Evolutionary conservation across 331 rosid genomes (phyloP).

Genomic region (Rhamnella rubrinervis): DNA sequence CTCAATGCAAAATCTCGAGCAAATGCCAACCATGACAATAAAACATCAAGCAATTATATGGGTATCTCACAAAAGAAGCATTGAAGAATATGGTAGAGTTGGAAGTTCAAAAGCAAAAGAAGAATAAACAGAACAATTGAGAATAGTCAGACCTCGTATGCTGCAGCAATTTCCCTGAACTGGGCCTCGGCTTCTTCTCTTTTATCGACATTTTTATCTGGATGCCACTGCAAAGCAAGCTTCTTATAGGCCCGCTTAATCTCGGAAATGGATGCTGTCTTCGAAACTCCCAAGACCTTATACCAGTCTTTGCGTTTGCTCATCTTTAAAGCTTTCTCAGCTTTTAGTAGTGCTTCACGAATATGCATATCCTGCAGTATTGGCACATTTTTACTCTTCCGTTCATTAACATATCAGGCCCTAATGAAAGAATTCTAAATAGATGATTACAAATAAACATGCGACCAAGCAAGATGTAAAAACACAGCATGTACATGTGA

Average conservation of each 20-base stretch:
- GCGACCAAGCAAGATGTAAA: too few species aligned
- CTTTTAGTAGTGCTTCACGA: constrained; percentile 79
- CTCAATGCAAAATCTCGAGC: too few species aligned
- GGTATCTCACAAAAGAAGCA: not conserved
- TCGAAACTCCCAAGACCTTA: constrained; percentile 88
- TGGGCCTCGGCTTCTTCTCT: constrained; percentile 92
- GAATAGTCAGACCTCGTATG: constrained; percentile 70
- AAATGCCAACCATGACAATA: too few species aligned
- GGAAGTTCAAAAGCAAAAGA: not conserved
- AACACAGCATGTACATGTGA: too few species aligned
- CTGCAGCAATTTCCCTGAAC: constrained; percentile 93
- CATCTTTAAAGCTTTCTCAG: constrained; percentile 93
- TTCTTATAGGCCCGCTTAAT: constrained; percentile 96
- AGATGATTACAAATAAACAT: too few species aligned
- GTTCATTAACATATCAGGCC: not conserved
- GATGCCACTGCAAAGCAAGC: constrained; percentile 99
- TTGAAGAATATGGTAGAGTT: not conserved
- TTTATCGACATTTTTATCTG: constrained; percentile 89
- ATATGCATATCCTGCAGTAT: constrained; percentile 81
- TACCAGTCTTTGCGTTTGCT: constrained; percentile 98
- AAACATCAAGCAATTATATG: too few species aligned
- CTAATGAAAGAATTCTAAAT: not conserved
- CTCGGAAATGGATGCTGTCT: constrained; percentile 70
- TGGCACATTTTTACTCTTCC: constrained; percentile 17
- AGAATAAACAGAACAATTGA: constrained; percentile 5